Evolutionary conservation across 1,284 basidiomycete species (phyloP).

Genomic region (Apiotrichum domesticum): DNA sequence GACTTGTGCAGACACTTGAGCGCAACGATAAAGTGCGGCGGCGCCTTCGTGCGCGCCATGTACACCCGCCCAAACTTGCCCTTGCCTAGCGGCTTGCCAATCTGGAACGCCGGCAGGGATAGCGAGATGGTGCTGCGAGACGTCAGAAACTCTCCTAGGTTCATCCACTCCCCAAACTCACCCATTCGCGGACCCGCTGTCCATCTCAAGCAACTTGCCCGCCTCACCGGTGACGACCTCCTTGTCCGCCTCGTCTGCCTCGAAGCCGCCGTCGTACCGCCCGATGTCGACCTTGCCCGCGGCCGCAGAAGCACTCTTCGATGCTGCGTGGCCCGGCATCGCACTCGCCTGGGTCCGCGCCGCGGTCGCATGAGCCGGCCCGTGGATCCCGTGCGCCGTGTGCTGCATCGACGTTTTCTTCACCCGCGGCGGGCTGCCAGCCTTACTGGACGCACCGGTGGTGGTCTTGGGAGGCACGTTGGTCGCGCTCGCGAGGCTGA

Average conservation of each 20-base stretch:
- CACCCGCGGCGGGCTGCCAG: neutral
- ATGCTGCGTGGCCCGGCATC: slow-evolving; percentile 8
- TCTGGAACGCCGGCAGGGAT: slow-evolving; percentile 77
- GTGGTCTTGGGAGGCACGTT: slow-evolving; percentile 21
- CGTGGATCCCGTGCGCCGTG: slow-evolving; percentile 11
- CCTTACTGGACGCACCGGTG: neutral
- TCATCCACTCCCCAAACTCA: slow-evolving; percentile 43
- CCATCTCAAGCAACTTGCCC: slow-evolving; percentile 66
- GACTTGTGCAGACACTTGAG: slow-evolving; percentile 97
- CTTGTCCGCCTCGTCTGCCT: slow-evolving; percentile 59
- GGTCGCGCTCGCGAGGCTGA: slow-evolving; percentile 33
- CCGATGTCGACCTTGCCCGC: slow-evolving; percentile 57
- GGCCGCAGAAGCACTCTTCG: neutral
- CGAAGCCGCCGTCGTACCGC: slow-evolving; percentile 77
- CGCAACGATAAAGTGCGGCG: slow-evolving; percentile 88
- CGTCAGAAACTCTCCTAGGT: neutral
- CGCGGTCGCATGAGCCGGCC: slow-evolving; percentile 27
- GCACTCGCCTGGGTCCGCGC: slow-evolving; percentile 9
- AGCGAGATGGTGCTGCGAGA: slow-evolving; percentile 48
- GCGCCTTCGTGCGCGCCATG: slow-evolving; percentile 87
- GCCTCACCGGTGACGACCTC: slow-evolving; percentile 61
- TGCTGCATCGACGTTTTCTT: slow-evolving; percentile 1
- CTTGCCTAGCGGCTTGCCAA: slow-evolving; percentile 92
- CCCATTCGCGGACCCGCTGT: slow-evolving; percentile 60
- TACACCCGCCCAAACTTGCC: slow-evolving; percentile 99